These are phyloP conservation scores for Stephanodiscus triporus DNA, from an alignment of 108 stramenopile genomes.

Conservation along the genomic window DNA sequence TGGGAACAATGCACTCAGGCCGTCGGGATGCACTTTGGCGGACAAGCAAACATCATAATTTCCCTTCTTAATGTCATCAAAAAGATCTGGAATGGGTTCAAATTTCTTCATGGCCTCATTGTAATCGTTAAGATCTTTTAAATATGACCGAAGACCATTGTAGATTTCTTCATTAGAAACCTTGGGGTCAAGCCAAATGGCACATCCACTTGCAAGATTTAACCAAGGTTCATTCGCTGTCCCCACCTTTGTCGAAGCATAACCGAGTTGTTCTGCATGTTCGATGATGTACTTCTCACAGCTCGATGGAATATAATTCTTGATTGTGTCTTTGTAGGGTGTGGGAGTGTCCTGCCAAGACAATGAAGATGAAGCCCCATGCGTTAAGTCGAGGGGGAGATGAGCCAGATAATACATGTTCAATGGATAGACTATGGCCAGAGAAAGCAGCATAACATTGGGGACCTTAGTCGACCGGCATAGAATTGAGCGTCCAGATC, in stretches of 20 bases:
- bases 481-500: too few relatives aligned
- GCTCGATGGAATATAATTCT: not conserved
- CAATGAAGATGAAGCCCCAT: too few relatives aligned
- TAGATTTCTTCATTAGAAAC: not conserved
- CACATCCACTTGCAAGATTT: slow-evolving; percentile 11
- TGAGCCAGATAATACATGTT: too few relatives aligned
- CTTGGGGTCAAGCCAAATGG: slow-evolving; percentile 4
- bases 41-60: not conserved
- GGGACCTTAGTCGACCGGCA: too few relatives aligned
- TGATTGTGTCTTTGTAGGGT: too few relatives aligned
- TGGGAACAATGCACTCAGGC: slow-evolving; percentile 24
- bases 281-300: slow-evolving; percentile 21
- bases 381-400: too few relatives aligned
- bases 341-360: too few relatives aligned
- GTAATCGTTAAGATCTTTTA: slow-evolving; percentile 24
- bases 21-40: slow-evolving; percentile 17
- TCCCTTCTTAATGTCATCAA: slow-evolving; percentile 8
- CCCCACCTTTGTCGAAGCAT: not conserved
- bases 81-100: slow-evolving; percentile 15
- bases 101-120: slow-evolving; percentile 19
- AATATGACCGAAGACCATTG: slow-evolving; percentile 1
- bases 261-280: slow-evolving; percentile 27
- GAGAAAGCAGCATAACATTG: too few relatives aligned
- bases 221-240: not conserved
- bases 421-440: too few relatives aligned